Percentiles rank a stretch among this genome's conserved stretches.
Conservation (phyloP, 2,329 filamentous ascomycete genomes). For the Aspergillus bombycis region DNA sequence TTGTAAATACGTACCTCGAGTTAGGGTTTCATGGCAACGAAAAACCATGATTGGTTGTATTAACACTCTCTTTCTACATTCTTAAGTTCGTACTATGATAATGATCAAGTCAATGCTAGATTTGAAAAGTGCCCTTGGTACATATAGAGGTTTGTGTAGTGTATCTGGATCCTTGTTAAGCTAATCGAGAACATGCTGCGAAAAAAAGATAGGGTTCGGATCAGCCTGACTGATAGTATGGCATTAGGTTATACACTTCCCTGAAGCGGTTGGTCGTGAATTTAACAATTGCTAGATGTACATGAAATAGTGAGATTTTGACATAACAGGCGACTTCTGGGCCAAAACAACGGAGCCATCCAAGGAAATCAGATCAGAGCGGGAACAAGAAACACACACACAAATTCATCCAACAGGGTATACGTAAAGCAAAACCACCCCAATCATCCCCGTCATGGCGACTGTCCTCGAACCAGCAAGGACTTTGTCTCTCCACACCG, state of each 20-base stretch:
- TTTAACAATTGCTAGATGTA: slow-evolving; percentile 1
- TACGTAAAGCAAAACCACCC: slow-evolving; percentile 16
- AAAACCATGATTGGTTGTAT: not conserved
- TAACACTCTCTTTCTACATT: too few relatives aligned
- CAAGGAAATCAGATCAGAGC: not conserved
- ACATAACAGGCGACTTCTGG: not conserved
- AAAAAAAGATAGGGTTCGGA: not conserved
- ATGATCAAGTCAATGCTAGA: too few relatives aligned
- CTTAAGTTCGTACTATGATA: too few relatives aligned
- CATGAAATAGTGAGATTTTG: slow-evolving; percentile 1
- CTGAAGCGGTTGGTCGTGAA: not conserved
- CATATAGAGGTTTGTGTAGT: too few relatives aligned
- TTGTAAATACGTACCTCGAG: too few relatives aligned
- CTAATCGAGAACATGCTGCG: not conserved
- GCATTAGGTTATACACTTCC: not conserved
- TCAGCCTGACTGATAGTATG: not conserved
- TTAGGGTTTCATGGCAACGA: not conserved
- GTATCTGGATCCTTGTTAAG: not conserved
- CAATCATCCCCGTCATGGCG: slow-evolving; percentile 10
- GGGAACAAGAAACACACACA: not conserved
- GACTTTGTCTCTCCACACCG: slow-evolving; percentile 11
- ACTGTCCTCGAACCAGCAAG: slow-evolving; percentile 26
- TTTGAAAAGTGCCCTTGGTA: too few relatives aligned
- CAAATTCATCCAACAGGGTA: slow-evolving; percentile 23
- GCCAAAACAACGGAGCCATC: slow-evolving; percentile 12